A percentile compares a stretch with the other conserved stretches of the same genome.
Conservation (phyloP, 441 rosid genomes). For the Syzygium syzygioides region DNA sequence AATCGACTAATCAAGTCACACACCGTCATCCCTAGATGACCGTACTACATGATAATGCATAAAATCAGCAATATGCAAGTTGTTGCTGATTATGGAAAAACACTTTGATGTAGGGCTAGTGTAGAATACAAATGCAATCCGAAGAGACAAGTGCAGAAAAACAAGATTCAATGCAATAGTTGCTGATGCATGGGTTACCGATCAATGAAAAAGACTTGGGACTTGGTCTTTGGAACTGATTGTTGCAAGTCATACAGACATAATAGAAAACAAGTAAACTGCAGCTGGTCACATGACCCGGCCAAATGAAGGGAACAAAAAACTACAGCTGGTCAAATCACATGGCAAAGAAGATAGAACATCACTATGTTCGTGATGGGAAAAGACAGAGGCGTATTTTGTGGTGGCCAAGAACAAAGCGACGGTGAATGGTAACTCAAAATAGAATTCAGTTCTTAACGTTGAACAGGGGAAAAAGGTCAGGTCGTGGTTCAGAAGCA, state of each 20-base stretch:
- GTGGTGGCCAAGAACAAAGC: background rate
- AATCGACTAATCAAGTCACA: background rate
- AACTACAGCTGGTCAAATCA: background rate
- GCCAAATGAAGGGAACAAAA: background rate
- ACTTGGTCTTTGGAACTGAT: background rate
- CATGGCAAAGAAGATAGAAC: background rate
- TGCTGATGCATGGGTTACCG: background rate
- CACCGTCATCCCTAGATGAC: background rate
- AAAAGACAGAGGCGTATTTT: background rate
- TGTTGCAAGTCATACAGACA: background rate
- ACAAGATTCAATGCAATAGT: background rate
- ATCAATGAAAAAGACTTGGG: background rate
- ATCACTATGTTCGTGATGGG: background rate
- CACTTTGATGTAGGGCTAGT: background rate
- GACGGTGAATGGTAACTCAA: background rate
- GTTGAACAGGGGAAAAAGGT: background rate
- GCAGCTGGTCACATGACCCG: background rate
- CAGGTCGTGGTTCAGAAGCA: background rate
- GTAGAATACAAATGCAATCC: background rate
- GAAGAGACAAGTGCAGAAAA: background rate
- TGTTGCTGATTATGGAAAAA: background rate
- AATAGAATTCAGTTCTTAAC: background rate
- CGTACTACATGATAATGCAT: background rate
- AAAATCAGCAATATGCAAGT: background rate
- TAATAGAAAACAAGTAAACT: background rate